Conservation (phyloP, 208 protist species). For the Trypanosoma cruzi region DNA sequence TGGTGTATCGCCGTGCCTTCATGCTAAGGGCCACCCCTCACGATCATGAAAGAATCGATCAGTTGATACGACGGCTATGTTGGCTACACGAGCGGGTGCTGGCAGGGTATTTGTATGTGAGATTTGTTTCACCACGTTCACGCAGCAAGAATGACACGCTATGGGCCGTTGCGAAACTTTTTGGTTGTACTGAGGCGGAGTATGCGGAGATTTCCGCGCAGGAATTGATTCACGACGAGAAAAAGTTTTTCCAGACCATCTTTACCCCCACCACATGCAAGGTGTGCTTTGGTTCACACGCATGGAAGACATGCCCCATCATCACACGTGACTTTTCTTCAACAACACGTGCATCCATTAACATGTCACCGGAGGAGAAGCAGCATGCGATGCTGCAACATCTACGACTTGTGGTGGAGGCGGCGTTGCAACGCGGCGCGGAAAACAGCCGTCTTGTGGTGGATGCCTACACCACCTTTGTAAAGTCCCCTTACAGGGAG, state of each 20-base stretch:
- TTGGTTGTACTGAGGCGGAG: slow-evolving; percentile 27
- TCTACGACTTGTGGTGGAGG: slow-evolving; percentile 38
- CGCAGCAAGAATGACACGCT: slow-evolving; percentile 42
- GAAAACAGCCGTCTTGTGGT: slow-evolving; percentile 51
- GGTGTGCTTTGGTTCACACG: slow-evolving; percentile 79
- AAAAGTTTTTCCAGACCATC: slow-evolving; percentile 55
- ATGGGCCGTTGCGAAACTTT: slow-evolving; percentile 32
- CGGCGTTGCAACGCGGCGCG: slow-evolving; percentile 32
- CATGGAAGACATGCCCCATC: slow-evolving; percentile 75
- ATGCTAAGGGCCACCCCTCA: slow-evolving; percentile 66
- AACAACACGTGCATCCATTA: slow-evolving; percentile 41
- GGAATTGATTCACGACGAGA: slow-evolving; percentile 41
- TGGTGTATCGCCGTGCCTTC: slow-evolving; percentile 84
- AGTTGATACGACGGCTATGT: slow-evolving; percentile 61
- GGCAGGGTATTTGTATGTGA: slow-evolving; percentile 79
- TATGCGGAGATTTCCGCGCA: slow-evolving; percentile 27
- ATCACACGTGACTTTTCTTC: slow-evolving; percentile 81
- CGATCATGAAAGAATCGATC: slow-evolving; percentile 65
- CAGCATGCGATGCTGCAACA: slow-evolving; percentile 62
- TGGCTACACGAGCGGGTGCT: slow-evolving; percentile 77
- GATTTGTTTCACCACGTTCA: slow-evolving; percentile 49
- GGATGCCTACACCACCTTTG: slow-evolving; percentile 78
- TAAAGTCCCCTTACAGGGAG: slow-evolving; percentile 77
- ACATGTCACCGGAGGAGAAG: slow-evolving; percentile 74
- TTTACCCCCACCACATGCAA: slow-evolving; percentile 71